Base-by-base conservation (phyloP, 768 basidiomycete genomes). In the Tricholoma bakamatsutake region DNA sequence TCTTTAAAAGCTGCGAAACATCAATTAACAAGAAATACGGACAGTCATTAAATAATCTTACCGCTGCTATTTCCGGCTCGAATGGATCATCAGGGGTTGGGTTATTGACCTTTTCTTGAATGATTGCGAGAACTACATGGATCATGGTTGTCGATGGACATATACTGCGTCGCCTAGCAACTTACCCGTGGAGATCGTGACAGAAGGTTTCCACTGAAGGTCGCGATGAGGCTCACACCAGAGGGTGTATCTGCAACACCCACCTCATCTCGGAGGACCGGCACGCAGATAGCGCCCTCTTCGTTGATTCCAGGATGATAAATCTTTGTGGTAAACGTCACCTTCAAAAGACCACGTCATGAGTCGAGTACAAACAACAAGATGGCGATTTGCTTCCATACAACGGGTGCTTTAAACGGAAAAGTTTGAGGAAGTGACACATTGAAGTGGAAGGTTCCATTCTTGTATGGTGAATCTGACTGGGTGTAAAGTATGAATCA, bases 291-390 rank as follows among this genome's bases (percentile, higher is more conserved):
- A 21, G 80, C 76, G 33, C 91, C 91, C 66, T 93, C 90, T 55
- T 93, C 91, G 59, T 93, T 91, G 67, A 93, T 88, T 35, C 92
- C 91, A 27, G 91, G 91, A 69, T 93, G 91, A 66, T 93, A 93
- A 46, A 93, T 87, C 78, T 85, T 92, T 54, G 91, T 93, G 39
- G 76, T 82, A 69, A 93, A 93, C 35, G 81, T 83, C 40, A 93
- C 88, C 90, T 93, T 64, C 28, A 52, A 53, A 42, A 11, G n/a
- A 31, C 24, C 42, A 40, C 54, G 54, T 46, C 54, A 56, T 46
- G 50, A 34, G 58, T 57, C 56, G 52, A 53, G 43, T 34, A 53
- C 50, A 53, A 42, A 52, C 53, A 34, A n/a, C 51, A 30, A 39
- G 12, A 45, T 48, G 13, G 39, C 27, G 48, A 39, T 37, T 11